Percentiles rank a stretch among this genome's conserved stretches.
Evolutionary conservation across 2,329 filamentous ascomycete species (phyloP).

Genomic region (Fusarium mangiferae): DNA sequence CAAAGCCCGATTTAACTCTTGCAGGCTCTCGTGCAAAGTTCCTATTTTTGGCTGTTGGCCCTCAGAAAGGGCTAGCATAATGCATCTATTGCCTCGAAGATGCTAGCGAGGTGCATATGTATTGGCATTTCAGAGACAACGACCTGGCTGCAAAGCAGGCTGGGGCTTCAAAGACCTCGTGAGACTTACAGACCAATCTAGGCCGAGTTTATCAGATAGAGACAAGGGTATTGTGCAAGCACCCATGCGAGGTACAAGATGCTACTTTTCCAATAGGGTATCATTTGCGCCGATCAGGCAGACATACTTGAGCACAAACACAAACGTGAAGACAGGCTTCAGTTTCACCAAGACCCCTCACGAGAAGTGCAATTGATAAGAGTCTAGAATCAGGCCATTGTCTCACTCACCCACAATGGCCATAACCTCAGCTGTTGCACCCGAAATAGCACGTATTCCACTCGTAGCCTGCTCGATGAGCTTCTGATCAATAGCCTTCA

Average conservation of each 20-base stretch:
- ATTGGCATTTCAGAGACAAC: background rate
- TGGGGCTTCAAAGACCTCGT: background rate
- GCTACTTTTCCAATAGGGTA: background rate
- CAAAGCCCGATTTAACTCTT: background rate
- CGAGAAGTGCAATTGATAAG: background rate
- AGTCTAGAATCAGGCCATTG: background rate
- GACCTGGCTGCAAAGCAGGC: background rate
- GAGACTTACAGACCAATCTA: background rate
- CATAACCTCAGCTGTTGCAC: background rate
- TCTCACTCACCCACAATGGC: background rate
- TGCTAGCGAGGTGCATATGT: background rate
- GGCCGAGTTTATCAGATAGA: background rate
- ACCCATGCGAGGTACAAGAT: background rate
- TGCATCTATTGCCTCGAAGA: background rate
- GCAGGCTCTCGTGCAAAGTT: background rate
- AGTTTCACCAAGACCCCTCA: background rate
- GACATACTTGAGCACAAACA: background rate
- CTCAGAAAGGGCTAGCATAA: background rate
- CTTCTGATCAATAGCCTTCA: background rate
- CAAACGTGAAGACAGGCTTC: background rate
- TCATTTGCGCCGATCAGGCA: background rate
- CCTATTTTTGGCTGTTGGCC: background rate
- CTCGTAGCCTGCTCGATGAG: background rate
- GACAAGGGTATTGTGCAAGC: background rate
- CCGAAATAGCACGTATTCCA: background rate